phyloP scores from a whole-genome alignment of 1,284 basidiomycete species.

The Gomphus sp. region DNA sequence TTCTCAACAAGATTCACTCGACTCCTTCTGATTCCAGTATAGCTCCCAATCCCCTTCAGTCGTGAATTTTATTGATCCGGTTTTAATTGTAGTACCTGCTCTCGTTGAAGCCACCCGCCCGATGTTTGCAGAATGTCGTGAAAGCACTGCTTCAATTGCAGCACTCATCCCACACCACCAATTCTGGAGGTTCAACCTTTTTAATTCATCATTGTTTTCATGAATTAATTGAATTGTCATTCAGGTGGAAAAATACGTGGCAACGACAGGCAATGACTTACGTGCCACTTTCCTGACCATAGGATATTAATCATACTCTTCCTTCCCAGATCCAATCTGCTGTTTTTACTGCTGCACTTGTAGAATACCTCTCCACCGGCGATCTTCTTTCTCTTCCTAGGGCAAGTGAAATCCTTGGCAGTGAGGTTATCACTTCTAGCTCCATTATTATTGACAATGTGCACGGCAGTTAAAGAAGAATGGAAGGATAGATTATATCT shows the following conservation, averaged over 20 bases:
- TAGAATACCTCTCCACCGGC: slow-evolving; percentile 55
- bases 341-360: slow-evolving; percentile 56
- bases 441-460: not conserved
- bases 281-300: slow-evolving; percentile 21
- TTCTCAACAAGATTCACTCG: slow-evolving; percentile 69
- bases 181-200: slow-evolving; percentile 4
- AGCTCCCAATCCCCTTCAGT: slow-evolving; percentile 14
- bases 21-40: slow-evolving; percentile 53
- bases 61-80: slow-evolving; percentile 8
- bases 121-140: slow-evolving; percentile 43
- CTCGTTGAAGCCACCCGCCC: slow-evolving; percentile 50
- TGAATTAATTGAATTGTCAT: slow-evolving; percentile 39
- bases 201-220: not conserved
- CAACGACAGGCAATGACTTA: slow-evolving; percentile 37
- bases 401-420: slow-evolving; percentile 49
- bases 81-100: slow-evolving; percentile 38
- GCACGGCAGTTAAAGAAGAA: slow-evolving; percentile 48
- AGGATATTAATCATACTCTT: not conserved
- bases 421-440: slow-evolving; percentile 32
- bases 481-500: slow-evolving; percentile 62
- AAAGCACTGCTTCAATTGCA: slow-evolving; percentile 31
- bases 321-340: slow-evolving; percentile 24
- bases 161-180: slow-evolving; percentile 26
- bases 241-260: slow-evolving; percentile 74
- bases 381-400: slow-evolving; percentile 50